Evolutionary conservation across 2,329 filamentous ascomycete genomes (phyloP), one percentile per base, ranked within the genome.

Genomic region (Claviceps sp.): DNA sequence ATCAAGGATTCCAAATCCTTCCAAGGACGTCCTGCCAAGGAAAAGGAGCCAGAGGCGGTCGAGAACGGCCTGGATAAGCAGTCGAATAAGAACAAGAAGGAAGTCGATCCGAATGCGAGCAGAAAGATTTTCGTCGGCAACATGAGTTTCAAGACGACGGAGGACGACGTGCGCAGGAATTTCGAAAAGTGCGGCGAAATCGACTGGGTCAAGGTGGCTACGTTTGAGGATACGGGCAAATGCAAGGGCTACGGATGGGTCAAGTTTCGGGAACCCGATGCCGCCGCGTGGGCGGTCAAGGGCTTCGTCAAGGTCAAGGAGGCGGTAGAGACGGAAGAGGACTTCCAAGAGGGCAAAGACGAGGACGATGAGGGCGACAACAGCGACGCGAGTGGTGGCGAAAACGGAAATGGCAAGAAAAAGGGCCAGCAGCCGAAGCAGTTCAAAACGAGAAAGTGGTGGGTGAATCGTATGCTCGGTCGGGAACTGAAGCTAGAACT

Each of bases 181-280:
- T 97, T 95, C 66, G 77, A 77, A 48, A 87, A 84, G 65, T 97
- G 91, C 64, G 93, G 93, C 49, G 76, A 84, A 56, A 81, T 97
- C 56, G 80, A 84, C 50, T 87, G 87, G 71, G 78, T 89, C 57
- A 91, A 95, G 70, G 74, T 97, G 58, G 93, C 93, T 2, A 95
- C 90, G 0, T 98, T 98, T 64, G 88, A 97, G 68, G 94, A 98
- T 67, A 85, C 85, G 19, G 93, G 93, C 44, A 98, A 97, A 72
- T 98, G 93, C 74, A 97, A 97, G 72, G 94, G 93, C 17, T 98
- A 85, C 70, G 93, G 85, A 5, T 98, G 93, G 90, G 82, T 98
- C 55, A 87, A 87, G 56, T 98, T 97, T 68, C 83, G 84, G 64
- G 82, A 89, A 49, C 64, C 90, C 11, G 82, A 87, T 52, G 79